Conservation (phyloP, 495 filamentous ascomycete genomes). For the Aspergillus egyptiacus region DNA sequence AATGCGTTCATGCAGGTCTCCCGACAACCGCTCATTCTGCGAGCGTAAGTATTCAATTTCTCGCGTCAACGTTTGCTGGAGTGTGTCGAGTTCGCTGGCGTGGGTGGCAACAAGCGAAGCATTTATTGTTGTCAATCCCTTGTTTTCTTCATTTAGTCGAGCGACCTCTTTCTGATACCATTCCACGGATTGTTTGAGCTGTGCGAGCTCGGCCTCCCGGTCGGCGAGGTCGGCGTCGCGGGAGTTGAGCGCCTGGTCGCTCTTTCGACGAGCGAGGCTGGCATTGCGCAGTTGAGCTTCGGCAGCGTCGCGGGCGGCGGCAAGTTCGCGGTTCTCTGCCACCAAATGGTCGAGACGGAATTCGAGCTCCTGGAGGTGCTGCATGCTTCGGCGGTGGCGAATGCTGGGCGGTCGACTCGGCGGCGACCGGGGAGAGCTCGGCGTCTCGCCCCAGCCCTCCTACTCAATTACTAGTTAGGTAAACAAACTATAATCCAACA, state of each 20-base stretch:
- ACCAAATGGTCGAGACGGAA: constrained; percentile 68
- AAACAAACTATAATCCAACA: constrained; percentile 25
- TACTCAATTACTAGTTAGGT: constrained; percentile 28
- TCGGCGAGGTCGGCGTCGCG: constrained; percentile 51
- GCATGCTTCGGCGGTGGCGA: constrained; percentile 92
- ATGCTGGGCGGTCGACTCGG: constrained; percentile 94
- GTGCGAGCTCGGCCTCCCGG: constrained; percentile 72
- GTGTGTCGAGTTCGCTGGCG: constrained; percentile 55
- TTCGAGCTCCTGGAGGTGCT: constrained; percentile 77
- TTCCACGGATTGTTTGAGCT: constrained; percentile 67
- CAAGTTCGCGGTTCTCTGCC: constrained; percentile 71
- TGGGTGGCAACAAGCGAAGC: constrained; percentile 57
- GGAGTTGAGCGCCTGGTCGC: constrained; percentile 50
- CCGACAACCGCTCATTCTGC: constrained; percentile 52
- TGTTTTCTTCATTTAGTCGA: constrained; percentile 68
- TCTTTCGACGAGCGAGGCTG: constrained; percentile 45
- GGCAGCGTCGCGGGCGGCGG: constrained; percentile 62
- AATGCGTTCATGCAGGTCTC: constrained; percentile 59
- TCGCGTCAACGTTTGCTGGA: constrained; percentile 45
- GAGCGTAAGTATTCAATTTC: constrained; percentile 59
- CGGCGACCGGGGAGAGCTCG: constrained; percentile 83
- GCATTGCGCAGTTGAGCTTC: constrained; percentile 59
- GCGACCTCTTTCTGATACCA: constrained; percentile 73
- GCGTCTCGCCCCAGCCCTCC: constrained; percentile 94
- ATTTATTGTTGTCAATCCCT: constrained; percentile 65